Base-by-base conservation (phyloP, 2,329 filamentous ascomycete species). In the Colletotrichum cereale region DNA sequence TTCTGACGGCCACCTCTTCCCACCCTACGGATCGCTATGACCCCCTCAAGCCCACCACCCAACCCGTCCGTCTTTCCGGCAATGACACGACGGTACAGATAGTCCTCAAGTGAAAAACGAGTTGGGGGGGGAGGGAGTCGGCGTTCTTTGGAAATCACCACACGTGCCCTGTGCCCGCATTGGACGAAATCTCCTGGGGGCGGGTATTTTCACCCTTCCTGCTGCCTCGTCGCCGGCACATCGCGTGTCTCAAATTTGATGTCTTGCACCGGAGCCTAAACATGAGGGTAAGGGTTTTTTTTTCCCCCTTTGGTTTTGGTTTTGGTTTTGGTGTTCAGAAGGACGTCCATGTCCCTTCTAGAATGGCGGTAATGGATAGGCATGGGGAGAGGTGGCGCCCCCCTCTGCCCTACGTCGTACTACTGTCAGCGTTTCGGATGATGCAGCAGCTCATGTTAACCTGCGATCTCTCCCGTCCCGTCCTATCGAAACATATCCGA, bases 11-110 rank as follows among this genome's bases (percentile, higher is more conserved):
- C 42, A 14, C 29, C 21, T 24, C 21, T 55, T 36, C 61, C 11
- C 26, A 55, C 66, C 61, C 66, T 69, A 65, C 58, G 61, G 65
- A 53, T 53, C 60, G 66, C 66, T 69, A 65, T 69, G 66, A 69
- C 66, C 66, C 52, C 44, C 31, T 44, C 40, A 26, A 40, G 12
- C 56, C 56, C 31, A 36, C 52, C 31, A 36, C 12, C 31, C 21
- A 47, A n/a, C 21, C 6, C 56, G 21, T 11, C 24, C 36, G 24
- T 26, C 14, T 26, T 29, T 36, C 44, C 26, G 31, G 38, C 56
- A 38, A 50, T 44, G 52, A 8, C 24, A 29, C 48, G 26, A 29
- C 16, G 26, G 24, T 24, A 34, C 31, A 34, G 31, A 26, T 38
- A 29, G 38, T 18, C 14, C 24, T n/a, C 26, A 61, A 57, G 21